phyloP scores from a whole-genome alignment of 2,329 filamentous ascomycete genomes.

The Fusarium sp. region DNA sequence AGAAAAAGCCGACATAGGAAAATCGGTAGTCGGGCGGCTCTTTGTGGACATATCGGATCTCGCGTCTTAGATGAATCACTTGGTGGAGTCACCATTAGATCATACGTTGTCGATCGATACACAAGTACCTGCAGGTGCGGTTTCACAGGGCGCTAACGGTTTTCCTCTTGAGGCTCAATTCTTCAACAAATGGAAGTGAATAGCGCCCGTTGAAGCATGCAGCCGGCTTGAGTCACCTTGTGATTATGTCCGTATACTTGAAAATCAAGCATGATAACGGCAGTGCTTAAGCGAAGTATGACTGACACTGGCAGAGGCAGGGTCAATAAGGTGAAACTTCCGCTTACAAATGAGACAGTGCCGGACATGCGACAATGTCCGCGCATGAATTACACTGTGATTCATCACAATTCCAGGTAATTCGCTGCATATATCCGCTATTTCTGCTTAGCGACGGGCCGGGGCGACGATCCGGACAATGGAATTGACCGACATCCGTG shows the following conservation, averaged over 20 bases:
- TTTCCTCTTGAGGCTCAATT: not conserved
- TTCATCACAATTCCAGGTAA: not conserved
- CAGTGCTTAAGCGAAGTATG: not conserved
- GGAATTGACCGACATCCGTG: slow-evolving; percentile 24
- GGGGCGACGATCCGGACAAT: slow-evolving; percentile 20
- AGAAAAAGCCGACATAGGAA: not conserved
- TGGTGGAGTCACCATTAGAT: slow-evolving; percentile 9
- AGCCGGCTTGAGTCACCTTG: not conserved
- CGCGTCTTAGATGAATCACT: slow-evolving; percentile 4
- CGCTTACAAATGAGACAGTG: not conserved
- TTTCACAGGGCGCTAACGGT: not conserved
- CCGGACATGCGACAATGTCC: slow-evolving; percentile 7
- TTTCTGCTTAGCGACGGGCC: slow-evolving; percentile 17
- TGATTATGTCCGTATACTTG: too few relatives aligned
- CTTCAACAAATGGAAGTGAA: not conserved
- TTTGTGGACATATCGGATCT: slow-evolving; percentile 7
- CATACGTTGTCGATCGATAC: slow-evolving; percentile 14
- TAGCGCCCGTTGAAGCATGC: not conserved
- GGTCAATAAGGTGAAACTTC: not conserved
- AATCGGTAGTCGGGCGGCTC: slow-evolving; percentile 28
- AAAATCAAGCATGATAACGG: not conserved
- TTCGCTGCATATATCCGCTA: not conserved
- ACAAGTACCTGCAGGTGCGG: not conserved
- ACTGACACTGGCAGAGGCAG: not conserved
- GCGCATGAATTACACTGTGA: slow-evolving; percentile 1